Evolutionary conservation across 257 asterid genomes (phyloP).

Genomic region (Solanum infundibuliforme): DNA sequence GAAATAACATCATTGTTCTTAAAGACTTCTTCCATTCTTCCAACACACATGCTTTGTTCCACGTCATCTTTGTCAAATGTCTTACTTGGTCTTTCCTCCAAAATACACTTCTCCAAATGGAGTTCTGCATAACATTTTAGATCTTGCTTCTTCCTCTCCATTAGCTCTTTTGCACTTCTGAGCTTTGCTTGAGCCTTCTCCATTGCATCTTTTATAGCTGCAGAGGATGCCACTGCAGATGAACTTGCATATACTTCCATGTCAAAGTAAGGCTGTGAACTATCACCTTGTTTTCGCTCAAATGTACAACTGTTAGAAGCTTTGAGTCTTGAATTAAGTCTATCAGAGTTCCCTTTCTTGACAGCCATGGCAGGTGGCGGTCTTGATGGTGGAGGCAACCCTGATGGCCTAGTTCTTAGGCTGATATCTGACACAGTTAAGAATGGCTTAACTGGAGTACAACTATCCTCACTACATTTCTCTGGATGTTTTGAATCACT

Average conservation of each 20-base stretch:
- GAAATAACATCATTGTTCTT: conserved; percentile 13
- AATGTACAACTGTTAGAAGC: conserved; percentile 28
- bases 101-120: conserved; percentile 12
- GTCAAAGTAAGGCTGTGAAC: conserved; percentile 36
- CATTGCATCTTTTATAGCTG: conserved; percentile 16
- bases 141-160: conserved; percentile 19
- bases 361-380: conserved; percentile 63
- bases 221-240: conserved; percentile 25
- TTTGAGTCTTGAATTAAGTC: conserved; percentile 21
- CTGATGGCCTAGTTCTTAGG: conserved; percentile 75
- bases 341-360: conserved; percentile 20
- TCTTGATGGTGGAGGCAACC: conserved; percentile 88
- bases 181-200: conserved; percentile 27
- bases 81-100: conserved; percentile 25
- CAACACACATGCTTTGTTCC: conserved; percentile 10
- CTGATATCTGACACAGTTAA: conserved; percentile 61
- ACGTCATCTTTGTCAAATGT: conserved; percentile 19
- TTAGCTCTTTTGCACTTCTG: conserved; percentile 24
- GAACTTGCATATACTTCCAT: conserved; percentile 42
- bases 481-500: conserved; percentile 16
- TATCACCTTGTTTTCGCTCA: conserved; percentile 30
- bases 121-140: conserved; percentile 3
- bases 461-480: conserved; percentile 14
- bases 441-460: conserved; percentile 36
- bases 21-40: conserved; percentile 18